These are phyloP conservation scores for Phylloboletellus chloephorus DNA, from an alignment of 1,284 basidiomycete genomes.

Conservation along the genomic window DNA sequence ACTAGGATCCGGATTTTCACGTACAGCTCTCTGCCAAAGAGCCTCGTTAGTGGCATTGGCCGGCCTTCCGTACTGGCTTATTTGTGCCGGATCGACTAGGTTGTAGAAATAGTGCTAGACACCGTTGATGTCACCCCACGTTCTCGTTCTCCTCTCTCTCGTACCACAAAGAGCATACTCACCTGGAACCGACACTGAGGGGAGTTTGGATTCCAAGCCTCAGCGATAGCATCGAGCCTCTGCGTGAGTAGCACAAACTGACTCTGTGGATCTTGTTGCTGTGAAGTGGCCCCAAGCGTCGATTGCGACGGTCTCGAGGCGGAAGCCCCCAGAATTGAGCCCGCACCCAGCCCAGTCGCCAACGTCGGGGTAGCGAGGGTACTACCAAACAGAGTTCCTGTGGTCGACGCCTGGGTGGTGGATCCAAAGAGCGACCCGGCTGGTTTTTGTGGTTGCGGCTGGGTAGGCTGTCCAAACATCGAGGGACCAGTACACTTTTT, in stretches of 20 bases:
- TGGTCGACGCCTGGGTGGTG: constrained; percentile 23
- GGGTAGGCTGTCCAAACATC: constrained; percentile 28
- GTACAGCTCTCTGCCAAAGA: constrained; percentile 74
- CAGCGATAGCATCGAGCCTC: constrained; percentile 61
- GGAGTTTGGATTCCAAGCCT: constrained; percentile 68
- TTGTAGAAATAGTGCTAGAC: constrained; percentile 80
- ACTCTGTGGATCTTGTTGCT: constrained; percentile 51
- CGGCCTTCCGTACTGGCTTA: constrained; percentile 69
- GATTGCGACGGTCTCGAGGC: constrained; percentile 23
- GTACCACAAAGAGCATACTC: constrained; percentile 21
- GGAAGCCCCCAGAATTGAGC: constrained; percentile 23
- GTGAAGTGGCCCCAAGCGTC: constrained; percentile 32
- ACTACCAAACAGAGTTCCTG: constrained; percentile 31
- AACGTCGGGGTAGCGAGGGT: constrained; percentile 31
- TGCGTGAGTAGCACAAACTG: constrained; percentile 56
- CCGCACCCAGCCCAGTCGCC: constrained; percentile 19
- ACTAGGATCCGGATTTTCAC: constrained; percentile 79
- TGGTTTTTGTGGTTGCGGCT: constrained; percentile 29
- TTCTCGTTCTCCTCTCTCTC: background rate
- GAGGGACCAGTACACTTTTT: no score
- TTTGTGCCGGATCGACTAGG: constrained; percentile 70
- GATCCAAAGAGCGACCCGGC: constrained; percentile 33
- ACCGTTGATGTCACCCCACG: constrained; percentile 3
- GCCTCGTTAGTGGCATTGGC: constrained; percentile 68
- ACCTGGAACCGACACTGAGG: constrained; percentile 81